These are phyloP conservation scores for Immersiella caudata DNA, from an alignment of 495 filamentous ascomycete species.

Conservation along the genomic window DNA sequence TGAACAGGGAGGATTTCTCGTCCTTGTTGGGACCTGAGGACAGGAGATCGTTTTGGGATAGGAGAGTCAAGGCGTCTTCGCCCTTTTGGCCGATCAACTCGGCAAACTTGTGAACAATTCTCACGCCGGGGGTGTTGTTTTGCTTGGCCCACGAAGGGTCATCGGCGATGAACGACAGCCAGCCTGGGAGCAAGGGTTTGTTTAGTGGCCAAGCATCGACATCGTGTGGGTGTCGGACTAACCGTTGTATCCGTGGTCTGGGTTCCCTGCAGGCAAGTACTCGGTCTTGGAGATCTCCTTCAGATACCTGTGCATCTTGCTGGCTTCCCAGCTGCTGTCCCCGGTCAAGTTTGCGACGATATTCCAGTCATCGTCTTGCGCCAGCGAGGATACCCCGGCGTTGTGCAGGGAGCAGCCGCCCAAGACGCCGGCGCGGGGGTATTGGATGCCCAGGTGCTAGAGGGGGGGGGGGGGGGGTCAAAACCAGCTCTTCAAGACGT, in stretches of 20 bases:
- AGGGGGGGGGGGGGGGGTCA: not conserved
- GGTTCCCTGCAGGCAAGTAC: conserved; percentile 37
- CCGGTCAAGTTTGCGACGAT: conserved; percentile 31
- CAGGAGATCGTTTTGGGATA: conserved; percentile 40
- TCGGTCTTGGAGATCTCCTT: conserved; percentile 43
- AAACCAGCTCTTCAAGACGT: not conserved
- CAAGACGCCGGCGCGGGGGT: conserved; percentile 38
- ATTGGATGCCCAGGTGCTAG: conserved; percentile 34
- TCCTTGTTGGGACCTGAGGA: conserved; percentile 38
- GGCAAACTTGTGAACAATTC: conserved; percentile 31
- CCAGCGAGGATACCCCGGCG: conserved; percentile 31
- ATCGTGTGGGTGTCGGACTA: not conserved
- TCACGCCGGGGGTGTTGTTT: conserved; percentile 25
- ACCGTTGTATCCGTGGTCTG: conserved; percentile 44
- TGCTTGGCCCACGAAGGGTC: conserved; percentile 24
- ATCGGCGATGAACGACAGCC: conserved; percentile 11
- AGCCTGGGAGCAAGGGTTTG: no score
- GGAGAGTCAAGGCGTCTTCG: conserved; percentile 25
- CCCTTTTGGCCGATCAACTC: conserved; percentile 32
- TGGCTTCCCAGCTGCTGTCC: conserved; percentile 19
- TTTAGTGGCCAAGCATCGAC: no score
- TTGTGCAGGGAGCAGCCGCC: conserved; percentile 40
- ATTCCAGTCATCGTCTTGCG: conserved; percentile 38
- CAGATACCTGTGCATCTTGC: conserved; percentile 42
- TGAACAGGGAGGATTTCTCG: conserved; percentile 41